These are phyloP conservation scores for Priceomyces carsonii DNA, from an alignment of 805 yeast genomes.

Conservation along the genomic window DNA sequence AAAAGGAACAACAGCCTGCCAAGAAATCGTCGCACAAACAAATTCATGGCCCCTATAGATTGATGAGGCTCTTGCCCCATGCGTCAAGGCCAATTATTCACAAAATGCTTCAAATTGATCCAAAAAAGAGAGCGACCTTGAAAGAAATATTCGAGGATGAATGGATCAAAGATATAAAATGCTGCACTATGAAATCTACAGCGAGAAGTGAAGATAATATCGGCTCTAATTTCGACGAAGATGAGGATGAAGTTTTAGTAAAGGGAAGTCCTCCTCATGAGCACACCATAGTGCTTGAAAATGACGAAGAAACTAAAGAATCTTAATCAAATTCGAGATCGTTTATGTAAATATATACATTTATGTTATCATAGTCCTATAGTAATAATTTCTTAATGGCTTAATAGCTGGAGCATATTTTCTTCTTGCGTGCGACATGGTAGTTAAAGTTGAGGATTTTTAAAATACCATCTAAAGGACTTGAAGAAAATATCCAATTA, in stretches of 20 bases:
- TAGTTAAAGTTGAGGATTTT: too few relatives aligned
- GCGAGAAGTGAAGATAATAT: slow-evolving; percentile 18
- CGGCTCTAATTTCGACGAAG: slow-evolving; percentile 32
- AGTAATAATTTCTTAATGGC: too few relatives aligned
- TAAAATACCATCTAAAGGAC: too few relatives aligned
- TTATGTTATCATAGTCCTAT: too few relatives aligned
- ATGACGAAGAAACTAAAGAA: too few relatives aligned
- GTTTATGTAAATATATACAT: too few relatives aligned
- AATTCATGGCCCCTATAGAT: slow-evolving; percentile 80
- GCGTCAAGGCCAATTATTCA: slow-evolving; percentile 78
- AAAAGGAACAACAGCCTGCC: slow-evolving; percentile 21
- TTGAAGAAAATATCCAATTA: too few relatives aligned
- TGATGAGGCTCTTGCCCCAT: slow-evolving; percentile 80
- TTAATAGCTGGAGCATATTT: too few relatives aligned
- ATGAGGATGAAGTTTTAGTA: slow-evolving; percentile 35
- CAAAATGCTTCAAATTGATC: slow-evolving; percentile 63
- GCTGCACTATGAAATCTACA: slow-evolving; percentile 51
- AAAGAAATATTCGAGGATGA: slow-evolving; percentile 66
- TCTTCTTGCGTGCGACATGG: too few relatives aligned
- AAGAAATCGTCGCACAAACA: slow-evolving; percentile 49
- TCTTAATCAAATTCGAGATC: too few relatives aligned
- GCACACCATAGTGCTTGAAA: slow-evolving; percentile 36
- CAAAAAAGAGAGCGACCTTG: slow-evolving; percentile 61
- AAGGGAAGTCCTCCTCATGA: slow-evolving; percentile 41
- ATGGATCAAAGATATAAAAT: slow-evolving; percentile 65